Base-by-base conservation (phyloP, 2,329 filamentous ascomycete genomes). In the Colletotrichum theobromicola region DNA sequence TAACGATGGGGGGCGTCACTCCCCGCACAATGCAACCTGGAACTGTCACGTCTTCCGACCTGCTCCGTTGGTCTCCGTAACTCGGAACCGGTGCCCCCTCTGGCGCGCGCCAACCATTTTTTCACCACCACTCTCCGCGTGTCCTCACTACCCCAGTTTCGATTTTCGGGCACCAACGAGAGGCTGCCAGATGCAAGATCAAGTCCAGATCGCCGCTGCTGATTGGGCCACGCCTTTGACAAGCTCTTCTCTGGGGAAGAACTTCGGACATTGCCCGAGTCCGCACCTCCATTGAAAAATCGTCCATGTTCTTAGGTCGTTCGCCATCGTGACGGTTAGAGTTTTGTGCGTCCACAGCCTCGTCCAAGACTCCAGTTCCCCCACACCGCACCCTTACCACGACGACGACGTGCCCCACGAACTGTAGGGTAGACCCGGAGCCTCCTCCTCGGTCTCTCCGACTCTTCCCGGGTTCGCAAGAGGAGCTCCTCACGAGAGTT, bases 11-110 rank as follows among this genome's bases (percentile, higher is more conserved):
- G 61, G 72, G 57, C 62, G 35, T 74, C 32, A 35, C 62, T 63
- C 72, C 72, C 72, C 72, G 68, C 72, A 72, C 72, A 34, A 75
- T 67, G 72, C 72, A 75, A 67, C 68, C 46, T 67, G 28, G 57
- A 63, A 28, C 28, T 64, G 62, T 75, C 72, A 67, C 34, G 68
- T 34, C 62, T 75, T 75, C 72, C 72, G 72, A 75, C 62, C 72
- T 70, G 66, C 71, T 75, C 68, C 72, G 72, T 72, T 35, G 32
- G 67, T 67, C 67, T 74, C 72, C 72, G 72, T 63, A 63, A 24
- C 46, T 74, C 72, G 68, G 72, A 67, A 67, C 55, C 42, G 32
- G 34, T 62, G 5, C 42, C 42, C 53, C 34, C 32, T 57, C 61
- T 71, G 60, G 62, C 63, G 42, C 71, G 61, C 67, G 72, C 55